Evolutionary conservation across 140 eudicot species (phyloP), one percentile per base, ranked within the genome.

Genomic region (Bidens hawaiensis): DNA sequence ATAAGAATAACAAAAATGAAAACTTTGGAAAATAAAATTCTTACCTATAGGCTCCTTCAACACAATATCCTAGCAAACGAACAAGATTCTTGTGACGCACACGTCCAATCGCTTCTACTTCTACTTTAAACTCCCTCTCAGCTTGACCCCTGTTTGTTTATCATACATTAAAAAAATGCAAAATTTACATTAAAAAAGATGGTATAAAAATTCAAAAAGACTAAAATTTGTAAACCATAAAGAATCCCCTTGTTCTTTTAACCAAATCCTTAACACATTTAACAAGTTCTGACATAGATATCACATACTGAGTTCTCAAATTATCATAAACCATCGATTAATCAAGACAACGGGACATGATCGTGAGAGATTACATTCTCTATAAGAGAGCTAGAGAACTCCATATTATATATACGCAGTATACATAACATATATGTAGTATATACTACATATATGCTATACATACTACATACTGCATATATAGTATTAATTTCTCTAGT

Each of bases 11-110:
- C 69, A 31, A 26, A 18, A 34, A 18, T 17, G 47, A 34, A 58
- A 58, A 16, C 5, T 34, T 34, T 31, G 34, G 18, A 58, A 33
- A 56, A 30, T 18, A 56, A 64, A 19, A 43, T 1, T 43, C 27
- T 27, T 79, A 90, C 97, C 97, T 83, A 40, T 86, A 82, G 41
- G 97, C 97, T 75, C 97, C 97, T 79, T 90, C 97, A 53, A 84
- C 97, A 67, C 97, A 90, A 61, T 90, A 90, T 7, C 97, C 97
- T 27, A 90, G 75, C 64, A 90, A 70, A 19, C 94, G 82, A 45
- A 86, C 97, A 30, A 90, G 88, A 79, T 87, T 86, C 77, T 90
- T 90, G 78, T 90, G 97, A 25, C 97, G 52, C 6, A 86, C 97
- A 27, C 97, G 90, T 38, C 97, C 97, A 66, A 90, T 90, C 47